Base-by-base conservation (phyloP, 805 yeast genomes). In the Schwanniomyces polymorphus region DNA sequence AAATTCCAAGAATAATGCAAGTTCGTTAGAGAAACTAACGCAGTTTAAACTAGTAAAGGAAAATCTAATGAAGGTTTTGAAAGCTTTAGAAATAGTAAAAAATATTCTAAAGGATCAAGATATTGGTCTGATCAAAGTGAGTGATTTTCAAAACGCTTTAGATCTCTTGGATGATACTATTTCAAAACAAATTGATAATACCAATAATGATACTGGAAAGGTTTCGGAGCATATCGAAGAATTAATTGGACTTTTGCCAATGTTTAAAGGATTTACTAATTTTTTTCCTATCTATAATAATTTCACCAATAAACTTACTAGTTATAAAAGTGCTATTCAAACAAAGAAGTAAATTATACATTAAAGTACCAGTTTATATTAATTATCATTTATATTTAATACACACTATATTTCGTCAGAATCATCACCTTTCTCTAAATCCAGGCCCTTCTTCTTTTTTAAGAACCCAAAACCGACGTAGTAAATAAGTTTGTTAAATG, bases 241-340 rank as follows among this genome's bases (percentile, higher is more conserved):
- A 26, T 67, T 86, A 60, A 66, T 72, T 18, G 72, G 71, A 5
- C 55, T 84, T 43, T 64, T 70, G 41, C 83, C 84, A 0, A 62
- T 84, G 14, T 84, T 86, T 56, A 74, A 75, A 52, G 78, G 76
- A 16, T 59, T 85, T 41, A 64, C 74, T 2, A 70, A 72, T 26
- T 86, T 84, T 58, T 70, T 78, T 44, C 68, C 78, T 0, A 58
- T 68, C 1, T 86, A 81, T 56, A 59, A 68, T n/a, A 71, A 67
- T 18, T 84, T 84, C 59, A 72, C 74, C 1, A 63, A 31, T 21
- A 57, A 52, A 38, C 50, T 60, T 4, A 23, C 8, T n/a, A 38
- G 26, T 18, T 72, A 70, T 54, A 68, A 64, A 44, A 70, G 29
- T 11, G 21, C n/a, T 23, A 48, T 23, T 10, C 29, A 28, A 28